Evolutionary conservation across 208 protist species (phyloP).

Genomic region (Kentomonas sorsogonicus): DNA sequence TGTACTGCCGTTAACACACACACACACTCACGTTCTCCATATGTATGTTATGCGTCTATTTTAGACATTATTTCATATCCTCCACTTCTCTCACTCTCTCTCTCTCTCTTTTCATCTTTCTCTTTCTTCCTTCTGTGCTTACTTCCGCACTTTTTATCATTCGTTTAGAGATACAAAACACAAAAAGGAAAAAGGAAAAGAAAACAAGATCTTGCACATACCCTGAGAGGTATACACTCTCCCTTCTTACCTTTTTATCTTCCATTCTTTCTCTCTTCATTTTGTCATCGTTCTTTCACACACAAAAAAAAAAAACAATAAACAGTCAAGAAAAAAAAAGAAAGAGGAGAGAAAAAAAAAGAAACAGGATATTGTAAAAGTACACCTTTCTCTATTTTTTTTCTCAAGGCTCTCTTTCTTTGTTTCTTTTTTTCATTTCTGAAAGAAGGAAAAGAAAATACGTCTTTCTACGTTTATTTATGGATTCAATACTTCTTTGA

Average conservation of each 20-base stretch:
- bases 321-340: not conserved
- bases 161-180: too few relatives aligned
- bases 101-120: too few relatives aligned
- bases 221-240: not conserved
- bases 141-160: too few relatives aligned
- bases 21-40: not conserved
- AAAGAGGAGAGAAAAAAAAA: not conserved
- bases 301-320: not conserved
- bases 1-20: too few relatives aligned
- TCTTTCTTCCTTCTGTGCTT: too few relatives aligned
- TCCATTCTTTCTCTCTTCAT: not conserved
- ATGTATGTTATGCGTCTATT: not conserved
- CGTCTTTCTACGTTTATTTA: too few relatives aligned
- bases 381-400: not conserved
- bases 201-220: not conserved
- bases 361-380: not conserved
- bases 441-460: not conserved
- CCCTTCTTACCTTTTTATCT: not conserved
- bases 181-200: not conserved
- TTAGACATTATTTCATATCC: not conserved
- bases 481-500: not conserved
- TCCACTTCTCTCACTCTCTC: too few relatives aligned
- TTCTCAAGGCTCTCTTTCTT: not conserved
- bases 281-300: not conserved
- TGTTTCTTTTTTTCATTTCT: slow-evolving; percentile 1